A percentile compares a stretch with the other conserved stretches of the same genome.
These are phyloP conservation scores for Zymoseptoria tritici DNA, from an alignment of 2,329 filamentous ascomycete genomes.

Conservation along the genomic window DNA sequence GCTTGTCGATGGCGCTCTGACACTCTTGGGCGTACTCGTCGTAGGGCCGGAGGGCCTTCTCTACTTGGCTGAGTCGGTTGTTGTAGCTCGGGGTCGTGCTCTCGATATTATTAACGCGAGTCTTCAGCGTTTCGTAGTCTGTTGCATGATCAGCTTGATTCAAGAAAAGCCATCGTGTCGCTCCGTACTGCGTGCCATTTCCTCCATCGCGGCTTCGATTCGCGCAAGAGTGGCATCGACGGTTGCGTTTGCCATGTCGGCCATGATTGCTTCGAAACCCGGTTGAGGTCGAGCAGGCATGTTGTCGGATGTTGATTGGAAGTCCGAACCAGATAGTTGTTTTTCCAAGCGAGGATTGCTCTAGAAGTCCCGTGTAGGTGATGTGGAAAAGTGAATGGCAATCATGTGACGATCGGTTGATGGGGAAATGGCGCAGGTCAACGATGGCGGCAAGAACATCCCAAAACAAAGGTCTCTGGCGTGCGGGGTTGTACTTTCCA, in stretches of 20 bases:
- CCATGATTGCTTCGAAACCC: not conserved
- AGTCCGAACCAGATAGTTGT: not conserved
- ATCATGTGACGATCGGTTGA: not conserved
- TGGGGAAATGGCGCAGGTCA: not conserved
- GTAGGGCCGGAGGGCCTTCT: not conserved
- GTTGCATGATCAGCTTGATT: not conserved
- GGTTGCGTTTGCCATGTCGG: not conserved
- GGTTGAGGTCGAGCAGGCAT: not conserved
- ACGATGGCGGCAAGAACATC: not conserved
- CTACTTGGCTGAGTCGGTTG: not conserved
- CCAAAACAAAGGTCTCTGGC: not conserved
- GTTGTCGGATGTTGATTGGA: not conserved
- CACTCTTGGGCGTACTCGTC: not conserved
- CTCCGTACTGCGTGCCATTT: not conserved
- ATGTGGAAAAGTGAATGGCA: not conserved
- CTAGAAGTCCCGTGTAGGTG: not conserved
- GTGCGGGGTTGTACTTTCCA: not conserved
- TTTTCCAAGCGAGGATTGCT: not conserved
- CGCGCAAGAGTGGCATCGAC: not conserved
- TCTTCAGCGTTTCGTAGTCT: conserved; percentile 4
- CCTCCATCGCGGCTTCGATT: not conserved
- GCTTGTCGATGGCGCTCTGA: not conserved
- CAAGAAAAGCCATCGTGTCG: not conserved
- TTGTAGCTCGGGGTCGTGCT: not conserved
- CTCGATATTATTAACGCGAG: conserved; percentile 1